Base-by-base conservation (phyloP, 768 basidiomycete genomes). In the Tulasnella sp. region DNA sequence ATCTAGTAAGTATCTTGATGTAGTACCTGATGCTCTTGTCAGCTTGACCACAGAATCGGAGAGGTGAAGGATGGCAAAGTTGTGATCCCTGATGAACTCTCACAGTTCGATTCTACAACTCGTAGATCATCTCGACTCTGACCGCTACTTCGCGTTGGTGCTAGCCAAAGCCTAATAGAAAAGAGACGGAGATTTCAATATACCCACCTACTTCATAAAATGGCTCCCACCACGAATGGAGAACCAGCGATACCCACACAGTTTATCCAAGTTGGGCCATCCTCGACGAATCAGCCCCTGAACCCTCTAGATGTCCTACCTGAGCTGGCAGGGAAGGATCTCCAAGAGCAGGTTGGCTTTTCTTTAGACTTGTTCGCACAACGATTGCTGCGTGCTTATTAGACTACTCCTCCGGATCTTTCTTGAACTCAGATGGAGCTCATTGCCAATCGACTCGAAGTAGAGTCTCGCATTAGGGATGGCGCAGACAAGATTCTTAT, bases 401-500 rank as follows among this genome's bases (percentile, higher is more conserved):
- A n/a, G 26, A 34, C 44, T 36, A n/a, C n/a, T n/a, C n/a, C n/a
- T 64, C 16, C 40, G 59, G 12, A 59, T 32, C 36, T 44, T 16
- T 62, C 19, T 26, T 14, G 47, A 37, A 41, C 52, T n/a, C 73
- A 93, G 93, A 80, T 94, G 64, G 88, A 89, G 62, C 80, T 83
- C 5, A 83, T 97, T 22, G 86, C 86, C 66, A 84, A 83, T 69
- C 87, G 88, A 77, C 83, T 95, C 22, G 86, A 87, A 69, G 84
- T 91, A 74, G 90, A 95, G 81, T 87, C 87, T 74, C 84, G 90
- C 70, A 93, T 97, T 74, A 93, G 88, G 78, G 94, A 94, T 79
- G 95, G 95, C 12, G 95, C 95, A 0, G 93, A 95, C 82, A 94
- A 91, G 76, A 84, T 98, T 74, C 82, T 97, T 16, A 87, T 88